A percentile compares a stretch with the other conserved stretches of the same genome.
Conservation (phyloP, 1,284 basidiomycete genomes). For the Microbotryomycetes sp. region DNA sequence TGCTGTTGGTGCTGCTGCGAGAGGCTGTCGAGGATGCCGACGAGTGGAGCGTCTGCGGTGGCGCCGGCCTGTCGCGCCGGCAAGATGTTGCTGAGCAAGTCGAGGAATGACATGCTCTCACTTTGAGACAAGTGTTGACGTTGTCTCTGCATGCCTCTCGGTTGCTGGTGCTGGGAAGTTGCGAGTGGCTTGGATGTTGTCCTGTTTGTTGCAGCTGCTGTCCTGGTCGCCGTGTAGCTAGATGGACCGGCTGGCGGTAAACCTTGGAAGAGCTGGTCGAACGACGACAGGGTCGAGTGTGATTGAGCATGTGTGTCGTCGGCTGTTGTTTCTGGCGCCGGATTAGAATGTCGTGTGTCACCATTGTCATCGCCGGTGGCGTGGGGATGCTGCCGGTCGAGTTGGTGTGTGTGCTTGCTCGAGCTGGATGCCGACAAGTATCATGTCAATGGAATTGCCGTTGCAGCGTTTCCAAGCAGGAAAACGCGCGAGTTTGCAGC, state of each 20-base stretch:
- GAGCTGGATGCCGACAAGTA: too few species aligned
- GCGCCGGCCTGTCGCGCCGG: not conserved
- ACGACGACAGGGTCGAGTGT: too few species aligned
- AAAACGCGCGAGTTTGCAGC: too few species aligned
- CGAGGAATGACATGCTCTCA: constrained; percentile 22
- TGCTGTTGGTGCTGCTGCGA: not conserved
- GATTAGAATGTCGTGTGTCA: too few species aligned
- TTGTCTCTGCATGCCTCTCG: constrained; percentile 1
- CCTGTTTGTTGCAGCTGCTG: not conserved
- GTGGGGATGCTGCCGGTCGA: too few species aligned
- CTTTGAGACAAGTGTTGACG: constrained; percentile 14
- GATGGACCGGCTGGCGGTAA: not conserved
- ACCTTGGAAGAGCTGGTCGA: not conserved
- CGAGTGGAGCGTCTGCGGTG: not conserved
- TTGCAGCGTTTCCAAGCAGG: too few species aligned
- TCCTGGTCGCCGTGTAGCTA: too few species aligned
- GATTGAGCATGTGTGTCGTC: too few species aligned
- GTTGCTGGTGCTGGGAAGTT: not conserved
- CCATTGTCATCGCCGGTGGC: too few species aligned
- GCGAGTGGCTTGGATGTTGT: not conserved
- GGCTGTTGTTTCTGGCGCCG: too few species aligned
- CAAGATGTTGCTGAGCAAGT: constrained; percentile 24
- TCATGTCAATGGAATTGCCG: too few species aligned
- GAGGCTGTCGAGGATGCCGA: constrained; percentile 6
- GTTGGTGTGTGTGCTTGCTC: too few species aligned